These are phyloP conservation scores for Pythium dissimile DNA, from an alignment of 352 stramenopile species.

Conservation along the genomic window DNA sequence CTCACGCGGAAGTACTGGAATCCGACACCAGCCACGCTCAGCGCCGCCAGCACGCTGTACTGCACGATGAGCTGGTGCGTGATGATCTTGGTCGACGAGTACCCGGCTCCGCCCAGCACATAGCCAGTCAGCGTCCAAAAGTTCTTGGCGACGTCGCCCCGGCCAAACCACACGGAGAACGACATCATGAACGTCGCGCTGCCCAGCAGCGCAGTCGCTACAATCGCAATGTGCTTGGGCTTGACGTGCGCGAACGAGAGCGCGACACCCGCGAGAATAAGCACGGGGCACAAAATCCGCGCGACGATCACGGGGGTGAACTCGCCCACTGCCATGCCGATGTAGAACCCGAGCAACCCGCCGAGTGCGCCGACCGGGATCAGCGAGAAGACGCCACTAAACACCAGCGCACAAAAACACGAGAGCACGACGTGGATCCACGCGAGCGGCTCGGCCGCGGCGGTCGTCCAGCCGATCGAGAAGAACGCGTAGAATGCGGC, in stretches of 20 bases:
- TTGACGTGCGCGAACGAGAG: conserved; percentile 39
- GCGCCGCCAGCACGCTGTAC: conserved; percentile 47
- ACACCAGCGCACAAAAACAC: conserved; percentile 64
- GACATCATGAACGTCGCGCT: conserved; percentile 63
- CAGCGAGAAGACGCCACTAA: conserved; percentile 65
- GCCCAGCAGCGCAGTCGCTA: conserved; percentile 65
- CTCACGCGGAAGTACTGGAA: conserved; percentile 51
- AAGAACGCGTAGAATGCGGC: conserved; percentile 72
- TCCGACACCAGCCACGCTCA: conserved; percentile 34
- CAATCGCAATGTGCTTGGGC: conserved; percentile 59
- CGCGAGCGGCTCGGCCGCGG: conserved; percentile 29
- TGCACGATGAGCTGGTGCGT: conserved; percentile 53
- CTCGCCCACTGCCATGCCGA: conserved; percentile 52
- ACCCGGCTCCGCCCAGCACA: conserved; percentile 52
- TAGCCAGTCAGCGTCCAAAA: conserved; percentile 66
- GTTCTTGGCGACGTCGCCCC: conserved; percentile 58
- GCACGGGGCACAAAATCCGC: conserved; percentile 46
- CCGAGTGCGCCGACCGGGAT: conserved; percentile 54
- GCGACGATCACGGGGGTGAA: conserved; percentile 64
- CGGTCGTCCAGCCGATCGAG: conserved; percentile 31
- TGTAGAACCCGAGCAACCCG: conserved; percentile 64
- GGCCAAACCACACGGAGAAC: conserved; percentile 65
- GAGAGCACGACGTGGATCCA: conserved; percentile 73
- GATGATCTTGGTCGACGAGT: conserved; percentile 47
- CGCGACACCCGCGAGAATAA: conserved; percentile 40